Conservation (phyloP, 2,329 filamentous ascomycete genomes). For the Cadophora luteo-olivacea region DNA sequence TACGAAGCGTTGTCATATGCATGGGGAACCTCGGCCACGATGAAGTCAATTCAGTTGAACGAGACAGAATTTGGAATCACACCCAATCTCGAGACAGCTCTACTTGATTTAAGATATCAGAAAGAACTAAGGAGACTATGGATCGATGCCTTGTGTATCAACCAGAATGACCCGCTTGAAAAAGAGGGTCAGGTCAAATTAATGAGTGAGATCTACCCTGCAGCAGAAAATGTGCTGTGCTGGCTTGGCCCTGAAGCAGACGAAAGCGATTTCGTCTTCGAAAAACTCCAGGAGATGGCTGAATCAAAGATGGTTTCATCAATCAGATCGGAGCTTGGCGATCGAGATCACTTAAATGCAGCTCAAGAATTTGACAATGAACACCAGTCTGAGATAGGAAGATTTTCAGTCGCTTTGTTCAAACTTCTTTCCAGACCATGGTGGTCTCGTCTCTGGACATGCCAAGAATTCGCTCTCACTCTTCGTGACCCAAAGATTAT, state of each 20-base stretch:
- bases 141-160: slow-evolving; percentile 17
- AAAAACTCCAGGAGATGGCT: background rate
- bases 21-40: background rate
- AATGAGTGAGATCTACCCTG: slow-evolving; percentile 11
- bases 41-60: slow-evolving; percentile 1
- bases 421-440: background rate
- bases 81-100: background rate
- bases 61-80: background rate
- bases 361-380: background rate
- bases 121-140: background rate
- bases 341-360: background rate
- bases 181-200: background rate
- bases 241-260: slow-evolving; percentile 14
- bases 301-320: no score
- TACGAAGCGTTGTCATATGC: slow-evolving; percentile 11
- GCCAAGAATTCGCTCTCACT: slow-evolving; percentile 3
- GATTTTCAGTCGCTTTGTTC: background rate
- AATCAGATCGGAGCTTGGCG: no score
- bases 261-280: background rate
- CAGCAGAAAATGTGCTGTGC: background rate
- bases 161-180: slow-evolving; percentile 4
- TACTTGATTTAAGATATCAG: background rate
- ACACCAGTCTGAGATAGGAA: background rate
- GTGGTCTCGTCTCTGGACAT: slow-evolving; percentile 12
- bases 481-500: background rate